A percentile compares a stretch with the other conserved stretches of the same genome.
Conservation (phyloP, 1,284 basidiomycete species). For the Ceratobasidium sp. region DNA sequence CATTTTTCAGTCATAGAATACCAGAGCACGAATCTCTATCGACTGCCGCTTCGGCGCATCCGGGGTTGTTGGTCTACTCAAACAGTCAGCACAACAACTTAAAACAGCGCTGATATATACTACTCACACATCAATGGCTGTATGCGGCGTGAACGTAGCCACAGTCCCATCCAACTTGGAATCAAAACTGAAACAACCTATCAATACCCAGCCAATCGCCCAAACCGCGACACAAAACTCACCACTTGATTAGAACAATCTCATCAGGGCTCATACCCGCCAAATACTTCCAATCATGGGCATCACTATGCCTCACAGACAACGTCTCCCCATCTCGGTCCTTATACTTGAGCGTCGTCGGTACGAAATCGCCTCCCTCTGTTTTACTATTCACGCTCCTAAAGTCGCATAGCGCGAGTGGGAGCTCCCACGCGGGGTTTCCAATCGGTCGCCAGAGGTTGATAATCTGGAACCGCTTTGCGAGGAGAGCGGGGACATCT, state of each 20-base stretch:
- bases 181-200: slow-evolving; percentile 62
- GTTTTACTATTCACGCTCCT: slow-evolving; percentile 66
- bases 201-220: background rate
- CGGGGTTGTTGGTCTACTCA: slow-evolving; percentile 70
- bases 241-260: slow-evolving; percentile 78
- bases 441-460: slow-evolving; percentile 79
- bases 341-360: slow-evolving; percentile 68
- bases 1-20: slow-evolving; percentile 64
- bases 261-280: slow-evolving; percentile 74
- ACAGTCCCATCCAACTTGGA: slow-evolving; percentile 67
- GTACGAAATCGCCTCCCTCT: slow-evolving; percentile 62
- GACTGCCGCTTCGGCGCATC: slow-evolving; percentile 69
- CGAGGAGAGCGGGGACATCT: slow-evolving; percentile 64
- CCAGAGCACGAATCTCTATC: slow-evolving; percentile 71
- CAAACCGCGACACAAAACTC: slow-evolving; percentile 51
- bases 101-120: background rate
- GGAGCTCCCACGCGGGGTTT: slow-evolving; percentile 68
- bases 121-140: slow-evolving; percentile 51
- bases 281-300: slow-evolving; percentile 76
- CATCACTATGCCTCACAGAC: slow-evolving; percentile 66
- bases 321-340: slow-evolving; percentile 72
- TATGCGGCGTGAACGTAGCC: slow-evolving; percentile 71
- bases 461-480: slow-evolving; percentile 73
- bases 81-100: slow-evolving; percentile 49
- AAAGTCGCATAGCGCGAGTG: slow-evolving; percentile 74